phyloP scores from a whole-genome alignment of 768 basidiomycete species.

The Bullera alba region DNA sequence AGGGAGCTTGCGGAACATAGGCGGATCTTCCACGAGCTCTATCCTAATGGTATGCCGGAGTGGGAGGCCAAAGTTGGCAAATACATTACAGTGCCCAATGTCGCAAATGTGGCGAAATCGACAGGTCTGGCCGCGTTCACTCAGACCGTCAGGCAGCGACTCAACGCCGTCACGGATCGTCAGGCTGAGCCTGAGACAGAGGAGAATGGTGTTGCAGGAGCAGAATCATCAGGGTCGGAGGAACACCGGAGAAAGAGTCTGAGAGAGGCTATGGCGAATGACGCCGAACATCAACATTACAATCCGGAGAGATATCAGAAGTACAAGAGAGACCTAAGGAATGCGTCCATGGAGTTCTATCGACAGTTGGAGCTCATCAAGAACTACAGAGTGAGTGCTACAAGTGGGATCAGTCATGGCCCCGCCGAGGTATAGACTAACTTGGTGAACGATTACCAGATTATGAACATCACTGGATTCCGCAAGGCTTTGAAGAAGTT shows the following conservation, averaged over 20 bases:
- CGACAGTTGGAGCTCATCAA: slow-evolving; percentile 77
- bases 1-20: slow-evolving; percentile 66
- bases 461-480: slow-evolving; percentile 83
- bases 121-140: slow-evolving; percentile 8
- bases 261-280: slow-evolving; percentile 25
- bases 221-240: slow-evolving; percentile 5
- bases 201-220: not conserved
- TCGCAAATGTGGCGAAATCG: not conserved
- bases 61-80: slow-evolving; percentile 33
- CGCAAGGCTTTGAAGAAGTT: slow-evolving; percentile 75
- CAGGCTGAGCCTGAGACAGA: not conserved
- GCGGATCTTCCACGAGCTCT: slow-evolving; percentile 45
- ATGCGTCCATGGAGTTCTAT: slow-evolving; percentile 77
- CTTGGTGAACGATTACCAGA: slow-evolving; percentile 47
- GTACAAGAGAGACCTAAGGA: slow-evolving; percentile 78
- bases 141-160: slow-evolving; percentile 7
- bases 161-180: not conserved
- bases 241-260: slow-evolving; percentile 8
- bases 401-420: not conserved
- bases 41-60: slow-evolving; percentile 31
- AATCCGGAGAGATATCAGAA: slow-evolving; percentile 73
- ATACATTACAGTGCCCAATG: slow-evolving; percentile 10
- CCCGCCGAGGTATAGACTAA: not conserved
- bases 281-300: slow-evolving; percentile 38
- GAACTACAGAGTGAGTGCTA: slow-evolving; percentile 73